Base-by-base conservation (phyloP, 1,139 yeast species). In the Yamadazyma dushanensis region DNA sequence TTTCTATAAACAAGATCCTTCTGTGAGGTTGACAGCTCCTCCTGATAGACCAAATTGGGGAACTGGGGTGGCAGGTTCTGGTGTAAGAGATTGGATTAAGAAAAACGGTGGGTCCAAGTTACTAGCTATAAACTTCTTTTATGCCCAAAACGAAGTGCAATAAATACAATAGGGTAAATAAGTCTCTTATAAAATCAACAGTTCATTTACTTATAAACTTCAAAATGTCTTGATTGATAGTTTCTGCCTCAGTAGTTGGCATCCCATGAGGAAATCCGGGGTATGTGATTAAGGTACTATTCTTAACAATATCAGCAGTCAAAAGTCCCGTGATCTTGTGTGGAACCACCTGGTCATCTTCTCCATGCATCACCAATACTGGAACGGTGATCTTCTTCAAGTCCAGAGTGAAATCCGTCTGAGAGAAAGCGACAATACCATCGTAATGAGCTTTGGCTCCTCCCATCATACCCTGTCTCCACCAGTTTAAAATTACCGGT, bases 1-100 rank as follows among this genome's bases (percentile, higher is more conserved):
- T 43, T 64, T 88, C 44, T 86, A 73, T 60, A 82, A 82, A 62
- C 92, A 85, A 49, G 73, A 63, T 56, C 74, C 61, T 31, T 56
- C 52, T 41, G 40, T 48, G 26, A 40, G 59, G 20, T 52, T 66
- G 16, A 53, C 59, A 33, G 63, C 78, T 21, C 78, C 81, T 13
- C 46, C 59, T 26, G 87, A 74, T 51, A 75, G 96, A 56, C 82
- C 86, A 24, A 82, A 72, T 53, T 89, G 96, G 95, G 96, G 96
- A 22, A 82, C 89, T 10, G 85, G 82, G 17, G 67, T 70, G 26
- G 87, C 94, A 3, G 81, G 85, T 5, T 71, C 77, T 26, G 96
- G 96, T 3, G 86, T 79, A 10, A 71, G 78, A 43, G 85, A 82
- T 46, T 89, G 89, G 87, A 57, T 70, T 41, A 81, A 85, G 30